These are phyloP conservation scores for Tricladium varicosporioides DNA, from an alignment of 2,329 filamentous ascomycete genomes.

Conservation along the genomic window DNA sequence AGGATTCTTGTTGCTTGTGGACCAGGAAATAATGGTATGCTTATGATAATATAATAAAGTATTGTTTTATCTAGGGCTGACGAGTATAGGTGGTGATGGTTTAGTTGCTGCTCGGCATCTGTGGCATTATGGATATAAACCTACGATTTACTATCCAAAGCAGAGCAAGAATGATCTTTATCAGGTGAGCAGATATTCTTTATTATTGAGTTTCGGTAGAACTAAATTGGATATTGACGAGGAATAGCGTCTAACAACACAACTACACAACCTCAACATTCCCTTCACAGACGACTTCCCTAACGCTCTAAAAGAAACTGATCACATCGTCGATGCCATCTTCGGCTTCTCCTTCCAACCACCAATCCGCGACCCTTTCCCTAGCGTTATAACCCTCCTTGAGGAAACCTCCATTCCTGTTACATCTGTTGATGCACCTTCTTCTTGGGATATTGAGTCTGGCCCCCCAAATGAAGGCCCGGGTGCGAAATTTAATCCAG, in stretches of 20 bases:
- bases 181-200: constrained; percentile 50
- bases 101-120: constrained; percentile 92
- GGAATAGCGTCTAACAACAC: constrained; percentile 71
- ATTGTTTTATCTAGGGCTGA: no score
- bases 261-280: constrained; percentile 78
- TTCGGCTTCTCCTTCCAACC: constrained; percentile 96
- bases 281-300: constrained; percentile 83
- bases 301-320: constrained; percentile 60
- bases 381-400: constrained; percentile 73
- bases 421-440: constrained; percentile 87
- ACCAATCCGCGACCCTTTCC: constrained; percentile 89
- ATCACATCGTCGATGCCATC: constrained; percentile 88
- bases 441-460: constrained; percentile 87
- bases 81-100: constrained; percentile 74
- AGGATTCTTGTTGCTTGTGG: constrained; percentile 87
- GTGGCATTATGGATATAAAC: constrained; percentile 85
- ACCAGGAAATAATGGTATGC: constrained; percentile 68
- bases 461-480: constrained; percentile 77
- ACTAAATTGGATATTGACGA: no score
- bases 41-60: background rate
- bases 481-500: constrained; percentile 78
- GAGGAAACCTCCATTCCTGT: constrained; percentile 73
- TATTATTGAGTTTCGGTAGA: no score
- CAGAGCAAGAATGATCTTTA: constrained; percentile 88
- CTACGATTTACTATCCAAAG: constrained; percentile 91